Evolutionary conservation across 2,329 filamentous ascomycete species (phyloP).

Genomic region (Penicillium brevicompactum): DNA sequence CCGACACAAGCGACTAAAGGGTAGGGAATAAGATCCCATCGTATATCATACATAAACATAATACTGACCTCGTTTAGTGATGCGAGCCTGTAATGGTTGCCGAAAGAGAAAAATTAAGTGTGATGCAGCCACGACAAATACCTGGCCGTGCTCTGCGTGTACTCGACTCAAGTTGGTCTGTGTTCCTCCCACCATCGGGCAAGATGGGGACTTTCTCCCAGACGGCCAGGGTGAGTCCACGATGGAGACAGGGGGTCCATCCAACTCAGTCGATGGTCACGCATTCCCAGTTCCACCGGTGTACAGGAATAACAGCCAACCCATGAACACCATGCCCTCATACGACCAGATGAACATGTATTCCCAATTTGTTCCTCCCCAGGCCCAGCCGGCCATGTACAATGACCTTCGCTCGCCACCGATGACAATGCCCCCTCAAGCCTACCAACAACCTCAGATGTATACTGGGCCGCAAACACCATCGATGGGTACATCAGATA

Average conservation of each 20-base stretch:
- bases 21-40: slow-evolving; percentile 50
- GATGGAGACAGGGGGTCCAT: slow-evolving; percentile 22
- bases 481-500: slow-evolving; percentile 35
- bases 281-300: slow-evolving; percentile 56
- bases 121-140: slow-evolving; percentile 94
- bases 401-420: slow-evolving; percentile 33
- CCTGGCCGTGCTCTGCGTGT: slow-evolving; percentile 95
- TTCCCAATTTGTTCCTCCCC: slow-evolving; percentile 38
- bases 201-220: slow-evolving; percentile 59
- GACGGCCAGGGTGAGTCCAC: slow-evolving; percentile 32
- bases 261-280: slow-evolving; percentile 51
- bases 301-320: slow-evolving; percentile 52
- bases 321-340: slow-evolving; percentile 43
- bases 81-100: slow-evolving; percentile 96
- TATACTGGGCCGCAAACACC: slow-evolving; percentile 30
- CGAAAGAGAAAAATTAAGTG: slow-evolving; percentile 96
- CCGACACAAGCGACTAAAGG: slow-evolving; percentile 93
- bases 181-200: slow-evolving; percentile 80
- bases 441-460: slow-evolving; percentile 31
- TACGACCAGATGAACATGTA: slow-evolving; percentile 52
- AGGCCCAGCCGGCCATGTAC: slow-evolving; percentile 33
- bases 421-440: slow-evolving; percentile 32
- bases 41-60: neutral
- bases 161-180: slow-evolving; percentile 90
- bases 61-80: slow-evolving; percentile 61